These are phyloP conservation scores for Fonsecaea pedrosoi DNA, from an alignment of 2,329 filamentous ascomycete species.

Conservation along the genomic window DNA sequence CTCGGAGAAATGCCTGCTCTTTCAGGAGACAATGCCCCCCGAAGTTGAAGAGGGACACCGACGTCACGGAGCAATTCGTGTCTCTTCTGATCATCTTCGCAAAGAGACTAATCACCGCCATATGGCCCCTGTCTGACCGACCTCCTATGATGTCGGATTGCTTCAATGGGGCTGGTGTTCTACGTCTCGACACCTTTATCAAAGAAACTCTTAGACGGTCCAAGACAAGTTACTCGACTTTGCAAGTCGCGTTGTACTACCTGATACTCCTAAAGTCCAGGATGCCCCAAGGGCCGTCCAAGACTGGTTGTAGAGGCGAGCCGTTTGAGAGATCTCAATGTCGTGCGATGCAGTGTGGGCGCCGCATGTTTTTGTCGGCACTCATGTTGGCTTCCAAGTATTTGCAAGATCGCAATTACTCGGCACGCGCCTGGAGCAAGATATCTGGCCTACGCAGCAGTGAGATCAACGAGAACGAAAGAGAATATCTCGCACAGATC, in stretches of 20 bases:
- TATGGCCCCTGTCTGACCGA: slow-evolving; percentile 90
- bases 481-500: slow-evolving; percentile 86
- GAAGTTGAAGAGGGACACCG: slow-evolving; percentile 39
- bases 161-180: slow-evolving; percentile 73
- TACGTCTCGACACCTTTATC: slow-evolving; percentile 93
- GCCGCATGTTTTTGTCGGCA: slow-evolving; percentile 95
- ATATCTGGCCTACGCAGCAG: slow-evolving; percentile 92
- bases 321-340: slow-evolving; percentile 46
- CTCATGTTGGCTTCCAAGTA: slow-evolving; percentile 98
- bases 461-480: slow-evolving; percentile 97
- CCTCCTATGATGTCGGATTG: slow-evolving; percentile 73
- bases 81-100: slow-evolving; percentile 72
- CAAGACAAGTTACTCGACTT: slow-evolving; percentile 93
- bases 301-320: slow-evolving; percentile 46
- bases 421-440: slow-evolving; percentile 96
- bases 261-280: slow-evolving; percentile 91
- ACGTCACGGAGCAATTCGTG: slow-evolving; percentile 39
- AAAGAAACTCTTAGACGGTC: slow-evolving; percentile 95
- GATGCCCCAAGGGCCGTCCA: slow-evolving; percentile 76
- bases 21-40: slow-evolving; percentile 25
- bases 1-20: slow-evolving; percentile 23
- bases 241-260: slow-evolving; percentile 97
- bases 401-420: slow-evolving; percentile 96
- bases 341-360: slow-evolving; percentile 89
- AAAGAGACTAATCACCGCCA: slow-evolving; percentile 94